Conservation (phyloP, 495 filamentous ascomycete genomes). For the Penicillium dipodomyicola region DNA sequence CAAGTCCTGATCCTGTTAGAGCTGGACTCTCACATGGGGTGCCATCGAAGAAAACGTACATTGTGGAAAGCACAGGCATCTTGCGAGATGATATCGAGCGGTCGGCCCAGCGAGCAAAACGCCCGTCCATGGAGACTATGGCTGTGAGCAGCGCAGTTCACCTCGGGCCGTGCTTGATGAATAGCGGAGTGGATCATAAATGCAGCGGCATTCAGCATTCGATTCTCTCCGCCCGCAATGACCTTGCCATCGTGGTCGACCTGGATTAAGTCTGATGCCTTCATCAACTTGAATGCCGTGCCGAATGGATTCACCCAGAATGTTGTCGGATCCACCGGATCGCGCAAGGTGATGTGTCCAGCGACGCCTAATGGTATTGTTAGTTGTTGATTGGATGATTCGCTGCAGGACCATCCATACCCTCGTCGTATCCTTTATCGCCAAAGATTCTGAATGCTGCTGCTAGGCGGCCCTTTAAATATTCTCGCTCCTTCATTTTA, state of each 20-base stretch:
- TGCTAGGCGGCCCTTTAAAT: slow-evolving; percentile 63
- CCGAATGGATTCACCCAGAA: slow-evolving; percentile 88
- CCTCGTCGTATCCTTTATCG: slow-evolving; percentile 64
- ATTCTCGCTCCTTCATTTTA: slow-evolving; percentile 60
- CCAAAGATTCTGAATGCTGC: slow-evolving; percentile 69
- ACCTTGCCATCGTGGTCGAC: slow-evolving; percentile 64
- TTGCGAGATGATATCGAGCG: slow-evolving; percentile 70
- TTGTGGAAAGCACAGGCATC: slow-evolving; percentile 69
- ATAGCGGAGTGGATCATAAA: slow-evolving; percentile 68
- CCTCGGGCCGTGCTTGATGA: slow-evolving; percentile 68
- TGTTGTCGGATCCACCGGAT: slow-evolving; percentile 63
- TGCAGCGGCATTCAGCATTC: slow-evolving; percentile 65
- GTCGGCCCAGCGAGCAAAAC: slow-evolving; percentile 64
- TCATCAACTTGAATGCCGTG: slow-evolving; percentile 66
- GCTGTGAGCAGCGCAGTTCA: slow-evolving; percentile 68
- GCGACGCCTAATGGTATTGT: slow-evolving; percentile 42
- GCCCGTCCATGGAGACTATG: slow-evolving; percentile 70
- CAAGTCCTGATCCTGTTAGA: slow-evolving; percentile 51
- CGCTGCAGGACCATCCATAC: slow-evolving; percentile 18
- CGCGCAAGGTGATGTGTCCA: slow-evolving; percentile 61
- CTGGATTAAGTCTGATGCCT: slow-evolving; percentile 66
- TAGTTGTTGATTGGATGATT: not conserved
- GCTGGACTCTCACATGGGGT: not conserved
- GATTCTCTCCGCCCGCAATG: slow-evolving; percentile 62
- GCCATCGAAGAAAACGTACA: slow-evolving; percentile 16